These are phyloP conservation scores for Aspergillus uvarum DNA, from an alignment of 2,329 filamentous ascomycete species.

Conservation along the genomic window DNA sequence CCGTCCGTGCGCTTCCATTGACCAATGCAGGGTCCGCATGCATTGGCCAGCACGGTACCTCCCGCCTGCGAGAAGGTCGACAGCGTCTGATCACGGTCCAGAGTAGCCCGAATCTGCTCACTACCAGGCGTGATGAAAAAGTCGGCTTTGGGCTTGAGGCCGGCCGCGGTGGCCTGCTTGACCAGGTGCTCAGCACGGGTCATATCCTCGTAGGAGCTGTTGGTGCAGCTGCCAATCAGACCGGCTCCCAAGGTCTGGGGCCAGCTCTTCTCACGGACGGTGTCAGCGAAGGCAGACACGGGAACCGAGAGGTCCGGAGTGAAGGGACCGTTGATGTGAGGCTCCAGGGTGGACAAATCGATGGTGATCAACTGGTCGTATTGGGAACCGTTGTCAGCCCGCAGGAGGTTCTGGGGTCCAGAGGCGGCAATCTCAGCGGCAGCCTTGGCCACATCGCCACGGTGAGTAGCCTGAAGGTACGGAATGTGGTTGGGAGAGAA, in stretches of 20 bases:
- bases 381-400: slow-evolving; percentile 74
- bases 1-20: slow-evolving; percentile 94
- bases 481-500: slow-evolving; percentile 80
- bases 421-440: slow-evolving; percentile 62
- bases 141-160: slow-evolving; percentile 81
- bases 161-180: slow-evolving; percentile 85
- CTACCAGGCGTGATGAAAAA: slow-evolving; percentile 97
- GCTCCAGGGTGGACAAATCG: slow-evolving; percentile 84
- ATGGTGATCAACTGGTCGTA: slow-evolving; percentile 93
- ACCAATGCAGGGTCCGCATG: slow-evolving; percentile 89
- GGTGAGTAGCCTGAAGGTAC: slow-evolving; percentile 82
- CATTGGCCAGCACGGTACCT: slow-evolving; percentile 87
- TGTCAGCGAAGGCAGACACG: slow-evolving; percentile 82
- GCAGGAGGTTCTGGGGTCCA: slow-evolving; percentile 64
- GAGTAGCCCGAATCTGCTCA: slow-evolving; percentile 92
- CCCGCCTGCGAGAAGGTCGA: slow-evolving; percentile 82
- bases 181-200: slow-evolving; percentile 89
- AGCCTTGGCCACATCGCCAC: slow-evolving; percentile 66
- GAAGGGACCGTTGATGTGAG: slow-evolving; percentile 95
- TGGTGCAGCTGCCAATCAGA: slow-evolving; percentile 96
- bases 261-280: slow-evolving; percentile 83
- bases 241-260: slow-evolving; percentile 87
- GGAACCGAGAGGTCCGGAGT: slow-evolving; percentile 94
- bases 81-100: slow-evolving; percentile 85
- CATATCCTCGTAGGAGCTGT: slow-evolving; percentile 99